Base-by-base conservation (phyloP, 1,284 basidiomycete species). In the Pisolithus thermaeus region DNA sequence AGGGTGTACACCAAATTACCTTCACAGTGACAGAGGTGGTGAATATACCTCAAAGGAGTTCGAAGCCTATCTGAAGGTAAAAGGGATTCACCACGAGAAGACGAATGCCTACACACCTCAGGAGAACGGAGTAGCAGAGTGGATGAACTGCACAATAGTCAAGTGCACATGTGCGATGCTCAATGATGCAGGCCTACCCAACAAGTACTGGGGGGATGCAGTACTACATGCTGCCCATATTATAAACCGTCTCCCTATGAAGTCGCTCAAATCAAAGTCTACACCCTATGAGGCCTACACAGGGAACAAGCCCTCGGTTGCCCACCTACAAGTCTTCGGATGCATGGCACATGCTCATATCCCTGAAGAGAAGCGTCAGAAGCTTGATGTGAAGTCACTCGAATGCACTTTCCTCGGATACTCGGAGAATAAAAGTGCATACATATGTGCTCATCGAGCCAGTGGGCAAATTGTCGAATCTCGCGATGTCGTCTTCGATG, bases 211-310 rank as follows among this genome's bases (percentile, higher is more conserved):
- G 28, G 32, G 32, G 12, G 32, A 35, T 14, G 12, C 32, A 14
- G 12, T 35, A 12, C 32, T 35, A 12, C 12, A 35, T 35, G 32
- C 12, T 55, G 7, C 54, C 0, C 58, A 65, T 54, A 22, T 69
- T 7, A 59, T 64, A 40, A 70, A 70, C 51, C 23, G 58, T 9
- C 60, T 62, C 12, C 49, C 38, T 8, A 55, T 48, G 7, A 12
- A 28, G 14, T 35, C 46, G 22, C 6, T 40, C 12, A 4, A 30
- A 22, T 7, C 28, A 47, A 7, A 35, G 40, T 30, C 28, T 30
- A 30, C 28, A 7, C 28, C 28, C 28, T 30, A 30, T 8, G 3
- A 30, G 23, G 23, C 27, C n/a, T 23, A n/a, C 39, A 30, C 28
- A 30, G 28, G 28, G 11, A 30, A 30, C 11, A 30, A 30, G 11